These are phyloP conservation scores for Hibiscus trionum DNA, from an alignment of 345 rosid genomes.

Conservation along the genomic window DNA sequence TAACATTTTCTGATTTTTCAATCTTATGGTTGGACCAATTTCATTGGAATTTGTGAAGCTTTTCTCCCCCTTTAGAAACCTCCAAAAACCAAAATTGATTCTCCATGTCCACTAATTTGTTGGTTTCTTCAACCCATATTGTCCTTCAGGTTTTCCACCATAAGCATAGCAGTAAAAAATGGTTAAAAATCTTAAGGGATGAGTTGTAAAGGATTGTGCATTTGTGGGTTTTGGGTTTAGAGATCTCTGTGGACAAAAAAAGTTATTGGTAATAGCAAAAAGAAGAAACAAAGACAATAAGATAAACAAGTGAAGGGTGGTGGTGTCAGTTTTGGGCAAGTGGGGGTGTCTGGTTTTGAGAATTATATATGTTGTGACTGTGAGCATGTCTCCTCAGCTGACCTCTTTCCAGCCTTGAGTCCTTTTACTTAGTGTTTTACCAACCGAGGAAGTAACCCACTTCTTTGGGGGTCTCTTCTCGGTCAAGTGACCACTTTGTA, in stretches of 20 bases:
- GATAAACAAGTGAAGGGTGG: conserved; percentile 30
- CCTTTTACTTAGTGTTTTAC: conserved; percentile 28
- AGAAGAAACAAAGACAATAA: conserved; percentile 12
- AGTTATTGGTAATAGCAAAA: conserved; percentile 23
- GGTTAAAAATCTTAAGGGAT: conserved; percentile 8
- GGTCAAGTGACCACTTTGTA: conserved; percentile 23
- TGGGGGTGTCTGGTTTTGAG: conserved; percentile 44
- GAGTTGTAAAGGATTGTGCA: conserved; percentile 25
- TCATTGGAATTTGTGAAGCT: conserved; percentile 27
- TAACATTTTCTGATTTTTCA: conserved; percentile 16
- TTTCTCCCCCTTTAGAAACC: conserved; percentile 26
- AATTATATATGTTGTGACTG: conserved; percentile 24
- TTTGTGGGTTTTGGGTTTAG: conserved; percentile 21
- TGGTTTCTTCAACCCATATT: conserved; percentile 30
- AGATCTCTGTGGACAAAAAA: conserved; percentile 20
- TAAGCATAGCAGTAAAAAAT: conserved; percentile 12
- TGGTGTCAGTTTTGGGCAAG: conserved; percentile 64
- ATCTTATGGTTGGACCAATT: conserved; percentile 21
- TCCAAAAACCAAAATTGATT: conserved; percentile 27
- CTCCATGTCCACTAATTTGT: conserved; percentile 43
- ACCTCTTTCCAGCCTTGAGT: conserved; percentile 10
- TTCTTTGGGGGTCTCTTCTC: conserved; percentile 17
- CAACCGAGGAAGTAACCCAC: conserved; percentile 31
- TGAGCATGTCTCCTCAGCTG: conserved; percentile 19
- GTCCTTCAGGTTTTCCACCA: conserved; percentile 30